A percentile compares a stretch with the other conserved stretches of the same genome.
Conservation (phyloP, 2,329 filamentous ascomycete genomes). For the Penicillium sumatraense region DNA sequence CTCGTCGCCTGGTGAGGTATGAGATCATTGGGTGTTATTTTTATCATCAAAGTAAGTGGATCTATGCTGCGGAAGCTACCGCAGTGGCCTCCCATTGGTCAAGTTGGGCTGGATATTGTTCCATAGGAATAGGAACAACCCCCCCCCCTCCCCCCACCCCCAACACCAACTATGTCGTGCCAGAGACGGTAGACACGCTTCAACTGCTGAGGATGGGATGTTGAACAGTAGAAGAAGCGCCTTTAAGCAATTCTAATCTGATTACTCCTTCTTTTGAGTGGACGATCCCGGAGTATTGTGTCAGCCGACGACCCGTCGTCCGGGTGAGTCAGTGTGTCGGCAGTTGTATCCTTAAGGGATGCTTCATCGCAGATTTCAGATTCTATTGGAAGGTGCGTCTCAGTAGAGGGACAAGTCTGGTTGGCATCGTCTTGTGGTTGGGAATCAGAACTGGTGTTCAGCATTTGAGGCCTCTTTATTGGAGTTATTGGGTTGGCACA, state of each 20-base stretch:
- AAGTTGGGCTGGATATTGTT: too few species aligned
- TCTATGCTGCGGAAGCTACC: too few species aligned
- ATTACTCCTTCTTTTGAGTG: constrained; percentile 3
- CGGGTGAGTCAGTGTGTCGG: background rate
- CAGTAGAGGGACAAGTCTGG: too few species aligned
- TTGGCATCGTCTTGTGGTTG: too few species aligned
- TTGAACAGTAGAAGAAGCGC: constrained; percentile 41
- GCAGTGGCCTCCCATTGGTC: too few species aligned
- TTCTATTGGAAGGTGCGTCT: background rate
- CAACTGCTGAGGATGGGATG: constrained; percentile 40
- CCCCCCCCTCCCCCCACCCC: background rate
- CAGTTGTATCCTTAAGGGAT: constrained; percentile 2
- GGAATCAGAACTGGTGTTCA: too few species aligned
- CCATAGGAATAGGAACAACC: too few species aligned
- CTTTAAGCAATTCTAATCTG: constrained; percentile 39
- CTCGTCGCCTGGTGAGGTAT: too few species aligned
- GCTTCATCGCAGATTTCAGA: constrained; percentile 2
- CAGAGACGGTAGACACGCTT: constrained; percentile 35
- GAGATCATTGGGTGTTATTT: too few species aligned
- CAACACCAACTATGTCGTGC: background rate
- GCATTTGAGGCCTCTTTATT: too few species aligned
- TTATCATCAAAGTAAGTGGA: too few species aligned
- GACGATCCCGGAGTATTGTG: background rate
- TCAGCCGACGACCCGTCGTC: constrained; percentile 5
- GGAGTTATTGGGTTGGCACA: too few species aligned